A percentile compares a stretch with the other conserved stretches of the same genome.
Evolutionary conservation across 345 rosid species (phyloP).

Genomic region (Hevea brasiliensis): DNA sequence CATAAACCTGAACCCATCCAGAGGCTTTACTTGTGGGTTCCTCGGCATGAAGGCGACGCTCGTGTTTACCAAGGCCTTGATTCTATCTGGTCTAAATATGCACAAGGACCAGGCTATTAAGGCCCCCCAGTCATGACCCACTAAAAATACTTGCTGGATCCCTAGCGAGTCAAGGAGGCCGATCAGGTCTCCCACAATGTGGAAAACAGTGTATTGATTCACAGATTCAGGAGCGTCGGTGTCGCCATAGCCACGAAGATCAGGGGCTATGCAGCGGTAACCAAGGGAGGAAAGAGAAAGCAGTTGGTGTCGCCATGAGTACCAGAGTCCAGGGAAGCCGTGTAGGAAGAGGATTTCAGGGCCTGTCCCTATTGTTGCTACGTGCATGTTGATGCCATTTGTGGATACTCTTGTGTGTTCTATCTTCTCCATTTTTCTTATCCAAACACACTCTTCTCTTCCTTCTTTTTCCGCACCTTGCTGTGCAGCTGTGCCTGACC

Average conservation of each 20-base stretch:
- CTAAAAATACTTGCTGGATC: constrained; percentile 52
- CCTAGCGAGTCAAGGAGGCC: constrained; percentile 37
- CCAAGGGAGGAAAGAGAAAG: constrained; percentile 53
- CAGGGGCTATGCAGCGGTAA: constrained; percentile 66
- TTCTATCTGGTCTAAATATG: constrained; percentile 55
- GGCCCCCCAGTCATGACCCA: constrained; percentile 88
- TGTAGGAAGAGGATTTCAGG: constrained; percentile 33
- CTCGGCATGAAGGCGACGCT: constrained; percentile 52
- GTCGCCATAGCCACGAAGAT: constrained; percentile 73
- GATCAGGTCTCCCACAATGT: constrained; percentile 36
- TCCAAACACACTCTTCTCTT: too few relatives aligned
- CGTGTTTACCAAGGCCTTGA: constrained; percentile 62
- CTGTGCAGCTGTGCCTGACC: too few relatives aligned
- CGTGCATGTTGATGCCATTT: constrained; percentile 42
- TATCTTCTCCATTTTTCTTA: constrained; percentile 34
- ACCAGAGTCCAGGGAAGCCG: constrained; percentile 40
- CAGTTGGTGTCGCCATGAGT: constrained; percentile 73
- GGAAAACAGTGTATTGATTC: constrained; percentile 43
- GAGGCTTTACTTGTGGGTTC: constrained; percentile 47
- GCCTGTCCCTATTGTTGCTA: constrained; percentile 30
- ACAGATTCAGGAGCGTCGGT: constrained; percentile 52
- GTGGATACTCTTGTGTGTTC: constrained; percentile 29
- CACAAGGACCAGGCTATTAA: constrained; percentile 56
- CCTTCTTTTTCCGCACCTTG: too few relatives aligned
- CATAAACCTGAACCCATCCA: constrained; percentile 43